A percentile compares a stretch with the other conserved stretches of the same genome.
Evolutionary conservation across 495 filamentous ascomycete species (phyloP).

Genomic region (Penicillium fimorum): DNA sequence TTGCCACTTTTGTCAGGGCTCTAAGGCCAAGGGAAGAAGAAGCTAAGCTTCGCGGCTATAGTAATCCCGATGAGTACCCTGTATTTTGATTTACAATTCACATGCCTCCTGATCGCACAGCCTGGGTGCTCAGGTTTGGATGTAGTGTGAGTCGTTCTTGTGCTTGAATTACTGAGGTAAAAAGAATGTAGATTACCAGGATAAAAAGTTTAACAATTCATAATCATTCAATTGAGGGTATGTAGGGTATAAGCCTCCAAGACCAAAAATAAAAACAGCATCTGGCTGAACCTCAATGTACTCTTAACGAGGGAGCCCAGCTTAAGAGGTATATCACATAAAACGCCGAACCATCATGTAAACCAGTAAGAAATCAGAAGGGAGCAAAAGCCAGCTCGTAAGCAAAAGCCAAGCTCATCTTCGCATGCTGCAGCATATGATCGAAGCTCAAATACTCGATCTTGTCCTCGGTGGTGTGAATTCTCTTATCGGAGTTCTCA

Average conservation of each 20-base stretch:
- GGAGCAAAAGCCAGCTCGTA: slow-evolving; percentile 71
- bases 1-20: background rate
- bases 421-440: slow-evolving; percentile 97
- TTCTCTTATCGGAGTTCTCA: slow-evolving; percentile 78
- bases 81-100: background rate
- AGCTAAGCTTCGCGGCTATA: background rate
- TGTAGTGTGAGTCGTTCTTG: background rate
- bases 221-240: background rate
- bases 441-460: slow-evolving; percentile 89
- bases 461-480: slow-evolving; percentile 86
- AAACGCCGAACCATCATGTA: slow-evolving; percentile 16
- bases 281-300: slow-evolving; percentile 5
- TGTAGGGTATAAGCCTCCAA: slow-evolving; percentile 7
- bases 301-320: slow-evolving; percentile 6
- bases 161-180: background rate
- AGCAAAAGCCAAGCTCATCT: slow-evolving; percentile 82
- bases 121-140: background rate
- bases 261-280: background rate
- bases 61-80: background rate
- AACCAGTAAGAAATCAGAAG: slow-evolving; percentile 27
- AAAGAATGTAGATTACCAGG: background rate
- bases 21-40: background rate
- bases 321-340: slow-evolving; percentile 19
- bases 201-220: background rate
- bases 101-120: background rate